phyloP scores from a whole-genome alignment of 2,329 filamentous ascomycete genomes.

The Colletotrichum sublineola region DNA sequence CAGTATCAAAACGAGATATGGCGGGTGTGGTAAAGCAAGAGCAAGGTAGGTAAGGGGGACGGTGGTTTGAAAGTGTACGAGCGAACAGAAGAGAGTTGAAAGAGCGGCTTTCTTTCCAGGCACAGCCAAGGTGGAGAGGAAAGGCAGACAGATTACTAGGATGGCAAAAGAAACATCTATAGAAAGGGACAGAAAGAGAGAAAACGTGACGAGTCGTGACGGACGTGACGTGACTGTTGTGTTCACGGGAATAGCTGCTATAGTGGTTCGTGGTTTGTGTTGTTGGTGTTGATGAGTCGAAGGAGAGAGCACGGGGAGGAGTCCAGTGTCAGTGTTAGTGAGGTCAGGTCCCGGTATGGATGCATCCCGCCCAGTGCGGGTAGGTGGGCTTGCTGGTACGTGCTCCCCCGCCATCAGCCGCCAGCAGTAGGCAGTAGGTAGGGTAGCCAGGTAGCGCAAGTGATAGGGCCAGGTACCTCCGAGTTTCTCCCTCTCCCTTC shows the following conservation, averaged over 20 bases:
- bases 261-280: conserved; percentile 27
- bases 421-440: background rate
- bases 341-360: conserved; percentile 24
- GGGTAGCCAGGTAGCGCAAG: too few species aligned
- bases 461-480: conserved; percentile 22
- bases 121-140: conserved; percentile 38
- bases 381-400: conserved; percentile 25
- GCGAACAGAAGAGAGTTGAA: conserved; percentile 32
- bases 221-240: conserved; percentile 39
- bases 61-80: conserved; percentile 38
- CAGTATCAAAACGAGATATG: background rate
- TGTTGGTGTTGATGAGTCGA: conserved; percentile 42
- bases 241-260: conserved; percentile 41
- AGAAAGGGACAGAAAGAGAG: conserved; percentile 38
- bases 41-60: conserved; percentile 9
- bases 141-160: conserved; percentile 28
- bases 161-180: conserved; percentile 34
- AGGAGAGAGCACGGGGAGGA: conserved; percentile 35
- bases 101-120: conserved; percentile 40
- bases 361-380: conserved; percentile 19
- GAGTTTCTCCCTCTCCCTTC: background rate
- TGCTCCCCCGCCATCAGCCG: conserved; percentile 22
- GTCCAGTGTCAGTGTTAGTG: conserved; percentile 29
- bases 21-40: background rate
- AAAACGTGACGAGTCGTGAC: conserved; percentile 35